Evolutionary conservation across 164 flowering plant genomes (phyloP).

Genomic region (Nymphaea thermarum): DNA sequence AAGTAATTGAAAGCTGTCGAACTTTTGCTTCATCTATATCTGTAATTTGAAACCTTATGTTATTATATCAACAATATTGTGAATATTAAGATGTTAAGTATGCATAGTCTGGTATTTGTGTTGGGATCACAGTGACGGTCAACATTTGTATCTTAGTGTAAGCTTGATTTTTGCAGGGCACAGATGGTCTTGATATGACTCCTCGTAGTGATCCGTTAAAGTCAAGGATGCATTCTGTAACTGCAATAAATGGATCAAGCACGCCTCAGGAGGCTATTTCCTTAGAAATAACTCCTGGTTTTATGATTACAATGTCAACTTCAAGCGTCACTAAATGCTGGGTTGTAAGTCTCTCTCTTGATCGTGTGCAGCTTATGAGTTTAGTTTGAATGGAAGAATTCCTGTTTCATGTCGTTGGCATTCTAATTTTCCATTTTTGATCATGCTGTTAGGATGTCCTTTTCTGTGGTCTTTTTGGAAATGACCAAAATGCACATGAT

Average conservation of each 20-base stretch:
- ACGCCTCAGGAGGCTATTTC: neutral
- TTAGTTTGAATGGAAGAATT: no score
- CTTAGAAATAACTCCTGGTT: neutral
- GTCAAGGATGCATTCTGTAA: neutral
- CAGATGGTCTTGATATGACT: neutral
- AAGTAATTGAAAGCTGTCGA: no score
- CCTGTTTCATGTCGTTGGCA: no score
- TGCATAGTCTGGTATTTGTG: neutral
- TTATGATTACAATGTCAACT: neutral
- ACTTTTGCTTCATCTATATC: no score
- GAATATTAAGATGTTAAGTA: neutral
- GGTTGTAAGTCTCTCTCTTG: neutral
- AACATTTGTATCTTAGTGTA: neutral
- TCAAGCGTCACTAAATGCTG: neutral
- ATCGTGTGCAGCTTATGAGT: no score
- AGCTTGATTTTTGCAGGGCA: neutral
- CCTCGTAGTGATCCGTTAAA: neutral
- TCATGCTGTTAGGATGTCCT: no score
- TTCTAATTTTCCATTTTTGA: no score
- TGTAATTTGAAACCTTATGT: no score
- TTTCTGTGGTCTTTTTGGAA: no score
- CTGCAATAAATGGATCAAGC: neutral
- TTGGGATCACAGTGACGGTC: neutral
- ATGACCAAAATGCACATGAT: no score
- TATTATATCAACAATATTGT: no score